Base-by-base conservation (phyloP, 345 rosid species). In the Salix dunnii region DNA sequence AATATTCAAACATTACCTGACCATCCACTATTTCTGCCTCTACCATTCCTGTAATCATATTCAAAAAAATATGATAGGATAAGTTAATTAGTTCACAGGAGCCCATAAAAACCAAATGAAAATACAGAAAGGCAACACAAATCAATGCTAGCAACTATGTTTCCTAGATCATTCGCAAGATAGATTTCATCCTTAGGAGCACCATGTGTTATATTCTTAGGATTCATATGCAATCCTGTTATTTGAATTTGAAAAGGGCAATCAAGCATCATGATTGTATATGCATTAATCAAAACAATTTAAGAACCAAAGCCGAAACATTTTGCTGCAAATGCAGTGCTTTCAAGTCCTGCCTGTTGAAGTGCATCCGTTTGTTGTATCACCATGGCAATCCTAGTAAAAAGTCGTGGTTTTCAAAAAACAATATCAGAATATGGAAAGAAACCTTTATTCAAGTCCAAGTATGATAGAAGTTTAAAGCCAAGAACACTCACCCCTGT, bases 101-200 rank as follows among this genome's bases (percentile, higher is more conserved):
- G 23, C 58, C 58, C n/a, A 51, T 46, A 42, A 68, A 75, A 60
- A 76, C 11, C 18, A 0, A 36, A 31, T 2, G 49, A 30, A 85
- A 75, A 67, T 20, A 18, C 51, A 78, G 68, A 31, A 42, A 73
- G 55, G 73, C 36, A 55, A 51, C 85, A 95, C 98, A 97, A 40
- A 76, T 93, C 88, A 40, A 91, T 92, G 25, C 88, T 89, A 85
- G 96, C 97, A 88, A 75, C 67, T 84, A 95, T 89, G 96, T 93
- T 95, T 93, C 99, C 97, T 97, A 93, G 97, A 98, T 95, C 98
- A 72, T 97, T 98, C 93, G 93, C 97, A 91, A 93, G 99, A 74
- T 94, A 92, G 83, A 86, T 69, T 89, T 95, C 85, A 64, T 93
- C 97, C 75, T 83, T 82, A 70, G 98, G 97, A 89, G 92, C 97